These are phyloP conservation scores for Vitrella brassicaformis DNA, from an alignment of 73 alveolate genomes.

Conservation along the genomic window DNA sequence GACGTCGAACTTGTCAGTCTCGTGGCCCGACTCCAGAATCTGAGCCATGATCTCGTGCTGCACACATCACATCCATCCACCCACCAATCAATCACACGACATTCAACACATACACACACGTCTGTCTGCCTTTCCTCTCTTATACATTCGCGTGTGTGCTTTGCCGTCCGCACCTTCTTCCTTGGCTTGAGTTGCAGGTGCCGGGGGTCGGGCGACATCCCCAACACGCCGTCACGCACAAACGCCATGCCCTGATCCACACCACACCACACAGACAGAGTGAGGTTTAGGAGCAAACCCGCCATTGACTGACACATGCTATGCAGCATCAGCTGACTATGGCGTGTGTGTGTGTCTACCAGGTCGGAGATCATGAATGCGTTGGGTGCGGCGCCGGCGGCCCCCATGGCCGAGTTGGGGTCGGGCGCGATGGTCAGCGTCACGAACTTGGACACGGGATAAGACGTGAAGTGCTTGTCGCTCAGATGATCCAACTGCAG, in stretches of 20 bases:
- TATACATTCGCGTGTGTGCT: no score
- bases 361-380: constrained; percentile 94
- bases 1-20: not conserved
- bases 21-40: not conserved
- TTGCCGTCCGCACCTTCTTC: no score
- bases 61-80: not conserved
- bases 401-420: constrained; percentile 60
- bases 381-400: constrained; percentile 79
- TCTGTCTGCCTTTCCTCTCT: no score
- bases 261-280: not conserved
- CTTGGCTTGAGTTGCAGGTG: no score
- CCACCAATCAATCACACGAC: not conserved
- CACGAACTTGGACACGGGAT: constrained; percentile 72
- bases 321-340: no score
- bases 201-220: no score
- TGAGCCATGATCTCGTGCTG: not conserved
- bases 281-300: no score
- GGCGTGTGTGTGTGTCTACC: no score
- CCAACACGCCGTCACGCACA: no score
- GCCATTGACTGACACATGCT: no score
- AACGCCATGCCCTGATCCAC: not conserved
- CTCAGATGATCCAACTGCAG: not conserved
- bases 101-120: not conserved
- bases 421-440: constrained; percentile 60
- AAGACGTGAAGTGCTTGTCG: constrained; percentile 48